Conservation (phyloP, 1,284 basidiomycete genomes). For the Phylloboletellus chloephorus region DNA sequence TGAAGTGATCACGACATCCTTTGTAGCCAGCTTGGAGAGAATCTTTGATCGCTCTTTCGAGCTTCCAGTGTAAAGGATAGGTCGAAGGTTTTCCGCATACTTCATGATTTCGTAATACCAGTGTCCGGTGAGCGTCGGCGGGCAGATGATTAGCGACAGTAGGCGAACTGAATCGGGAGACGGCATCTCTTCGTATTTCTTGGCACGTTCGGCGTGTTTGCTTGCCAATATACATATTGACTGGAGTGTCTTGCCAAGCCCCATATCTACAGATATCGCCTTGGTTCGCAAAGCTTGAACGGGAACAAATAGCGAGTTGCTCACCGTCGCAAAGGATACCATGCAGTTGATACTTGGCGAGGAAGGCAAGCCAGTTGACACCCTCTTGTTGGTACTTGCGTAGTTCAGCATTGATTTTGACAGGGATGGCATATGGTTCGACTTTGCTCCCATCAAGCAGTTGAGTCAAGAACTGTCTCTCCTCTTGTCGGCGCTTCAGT, state of each 20-base stretch:
- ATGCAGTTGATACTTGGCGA: constrained; percentile 95
- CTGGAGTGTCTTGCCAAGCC: constrained; percentile 96
- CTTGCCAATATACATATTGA: constrained; percentile 96
- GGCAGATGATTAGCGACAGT: constrained; percentile 94
- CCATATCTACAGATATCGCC: constrained; percentile 74
- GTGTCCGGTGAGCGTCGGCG: constrained; percentile 95
- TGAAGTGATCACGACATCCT: constrained; percentile 92
- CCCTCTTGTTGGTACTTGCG: constrained; percentile 98
- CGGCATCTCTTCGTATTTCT: constrained; percentile 62
- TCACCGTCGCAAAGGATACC: constrained; percentile 96
- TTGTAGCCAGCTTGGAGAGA: constrained; percentile 58
- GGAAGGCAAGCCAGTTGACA: constrained; percentile 98
- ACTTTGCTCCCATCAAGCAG: constrained; percentile 94
- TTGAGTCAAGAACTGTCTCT: constrained; percentile 91
- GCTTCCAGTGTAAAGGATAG: constrained; percentile 88
- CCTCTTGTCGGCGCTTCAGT: constrained; percentile 81
- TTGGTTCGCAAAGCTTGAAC: neutral
- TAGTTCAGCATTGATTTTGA: constrained; percentile 88
- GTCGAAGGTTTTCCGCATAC: constrained; percentile 82
- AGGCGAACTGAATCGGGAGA: constrained; percentile 81
- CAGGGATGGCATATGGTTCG: constrained; percentile 84
- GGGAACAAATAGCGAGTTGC: constrained; percentile 22
- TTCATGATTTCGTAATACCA: constrained; percentile 98
- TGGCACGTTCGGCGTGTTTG: constrained; percentile 85
- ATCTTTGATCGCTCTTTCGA: constrained; percentile 79